Evolutionary conservation across 352 stramenopile species (phyloP).

Genomic region (Pythium folliculosum): DNA sequence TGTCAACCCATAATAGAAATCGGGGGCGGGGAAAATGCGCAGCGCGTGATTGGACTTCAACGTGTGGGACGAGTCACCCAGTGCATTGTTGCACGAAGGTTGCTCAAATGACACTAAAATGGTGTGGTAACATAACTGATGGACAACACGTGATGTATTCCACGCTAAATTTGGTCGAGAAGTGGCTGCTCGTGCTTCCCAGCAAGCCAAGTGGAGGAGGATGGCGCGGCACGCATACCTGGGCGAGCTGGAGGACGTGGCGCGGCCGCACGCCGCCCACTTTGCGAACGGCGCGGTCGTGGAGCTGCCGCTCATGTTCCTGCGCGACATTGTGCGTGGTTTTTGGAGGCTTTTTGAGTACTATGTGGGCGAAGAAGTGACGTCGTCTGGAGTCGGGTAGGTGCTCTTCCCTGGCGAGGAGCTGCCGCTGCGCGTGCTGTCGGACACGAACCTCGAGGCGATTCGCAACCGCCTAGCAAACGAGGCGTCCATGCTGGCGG

Average conservation of each 20-base stretch:
- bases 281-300: slow-evolving; percentile 55
- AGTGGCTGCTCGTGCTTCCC: neutral
- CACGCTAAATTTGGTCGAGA: slow-evolving; percentile 2
- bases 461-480: slow-evolving; percentile 49
- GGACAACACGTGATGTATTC: slow-evolving; percentile 10
- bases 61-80: neutral
- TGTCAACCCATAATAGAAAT: slow-evolving; percentile 2
- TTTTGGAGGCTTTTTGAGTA: neutral
- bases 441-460: slow-evolving; percentile 46
- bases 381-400: slow-evolving; percentile 30
- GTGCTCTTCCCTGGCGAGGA: slow-evolving; percentile 84
- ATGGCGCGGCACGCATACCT: slow-evolving; percentile 71
- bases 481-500: slow-evolving; percentile 56
- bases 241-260: slow-evolving; percentile 62
- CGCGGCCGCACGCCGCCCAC: slow-evolving; percentile 45
- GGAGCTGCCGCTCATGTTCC: slow-evolving; percentile 64
- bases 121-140: slow-evolving; percentile 15
- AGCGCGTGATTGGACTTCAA: slow-evolving; percentile 25
- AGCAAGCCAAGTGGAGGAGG: neutral
- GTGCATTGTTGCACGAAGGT: slow-evolving; percentile 3
- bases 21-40: slow-evolving; percentile 27
- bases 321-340: slow-evolving; percentile 70
- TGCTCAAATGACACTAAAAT: neutral
- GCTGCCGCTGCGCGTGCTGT: slow-evolving; percentile 74
- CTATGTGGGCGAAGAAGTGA: neutral